phyloP scores from a whole-genome alignment of 305 asterid species.

The Fraxinus dipetala region DNA sequence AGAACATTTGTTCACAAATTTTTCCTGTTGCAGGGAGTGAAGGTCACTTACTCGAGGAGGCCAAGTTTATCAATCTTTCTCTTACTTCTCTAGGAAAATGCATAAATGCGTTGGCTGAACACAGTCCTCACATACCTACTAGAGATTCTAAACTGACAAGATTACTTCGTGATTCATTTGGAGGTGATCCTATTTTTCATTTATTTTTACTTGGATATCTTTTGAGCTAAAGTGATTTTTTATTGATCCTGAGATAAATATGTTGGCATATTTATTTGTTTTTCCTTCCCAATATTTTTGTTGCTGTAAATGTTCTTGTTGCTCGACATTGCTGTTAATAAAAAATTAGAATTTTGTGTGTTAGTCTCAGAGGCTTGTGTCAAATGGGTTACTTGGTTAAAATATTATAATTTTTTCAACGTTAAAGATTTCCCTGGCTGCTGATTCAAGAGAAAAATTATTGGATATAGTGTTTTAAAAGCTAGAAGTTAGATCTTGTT shows the following conservation, averaged over 20 bases:
- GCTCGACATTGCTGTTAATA: neutral
- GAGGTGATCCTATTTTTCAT: slow-evolving; percentile 49
- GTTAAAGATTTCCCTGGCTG: neutral
- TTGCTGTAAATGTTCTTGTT: neutral
- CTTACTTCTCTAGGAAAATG: slow-evolving; percentile 88
- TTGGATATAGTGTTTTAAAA: neutral
- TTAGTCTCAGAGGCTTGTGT: neutral
- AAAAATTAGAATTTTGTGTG: neutral
- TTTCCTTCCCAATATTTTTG: neutral
- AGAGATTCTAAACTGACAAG: slow-evolving; percentile 93
- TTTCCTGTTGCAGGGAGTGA: slow-evolving; percentile 69
- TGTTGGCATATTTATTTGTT: neutral
- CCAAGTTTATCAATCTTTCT: slow-evolving; percentile 89
- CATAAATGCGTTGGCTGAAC: slow-evolving; percentile 90
- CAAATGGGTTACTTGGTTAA: neutral
- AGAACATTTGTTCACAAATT: neutral
- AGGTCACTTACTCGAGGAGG: slow-evolving; percentile 86
- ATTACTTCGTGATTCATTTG: slow-evolving; percentile 93
- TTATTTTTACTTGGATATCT: neutral
- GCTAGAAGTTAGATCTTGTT: neutral
- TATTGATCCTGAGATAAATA: neutral
- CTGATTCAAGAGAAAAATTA: neutral
- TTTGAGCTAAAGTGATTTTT: neutral
- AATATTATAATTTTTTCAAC: neutral
- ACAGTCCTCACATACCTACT: slow-evolving; percentile 87